Evolutionary conservation across 108 stramenopile species (phyloP).

Genomic region (Nitzschia sp.): DNA sequence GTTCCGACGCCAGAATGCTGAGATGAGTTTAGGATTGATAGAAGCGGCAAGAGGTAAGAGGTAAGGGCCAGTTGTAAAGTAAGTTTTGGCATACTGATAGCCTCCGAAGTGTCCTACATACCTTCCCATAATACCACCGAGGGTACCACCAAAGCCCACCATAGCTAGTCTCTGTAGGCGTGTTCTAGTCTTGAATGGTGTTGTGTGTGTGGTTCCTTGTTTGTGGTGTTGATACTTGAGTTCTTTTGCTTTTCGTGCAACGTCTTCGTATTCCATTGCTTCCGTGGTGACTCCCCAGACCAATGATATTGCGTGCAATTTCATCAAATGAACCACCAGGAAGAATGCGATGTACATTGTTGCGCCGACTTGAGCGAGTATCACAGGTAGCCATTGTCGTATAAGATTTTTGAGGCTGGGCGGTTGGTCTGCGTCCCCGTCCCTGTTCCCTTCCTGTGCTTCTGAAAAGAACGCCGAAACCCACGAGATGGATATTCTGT

Average conservation of each 20-base stretch:
- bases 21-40: neutral
- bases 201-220: neutral
- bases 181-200: conserved; percentile 25
- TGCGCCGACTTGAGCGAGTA: conserved; percentile 53
- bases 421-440: no score
- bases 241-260: conserved; percentile 47
- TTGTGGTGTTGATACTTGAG: conserved; percentile 16
- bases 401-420: neutral
- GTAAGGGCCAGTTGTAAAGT: no score
- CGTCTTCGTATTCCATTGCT: conserved; percentile 92
- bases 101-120: conserved; percentile 38
- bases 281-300: conserved; percentile 91
- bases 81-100: no score
- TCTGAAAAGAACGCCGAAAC: neutral
- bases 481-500: neutral
- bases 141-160: conserved; percentile 86
- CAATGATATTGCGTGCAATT: conserved; percentile 76
- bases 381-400: conserved; percentile 14
- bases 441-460: no score
- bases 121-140: conserved; percentile 86
- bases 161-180: conserved; percentile 72
- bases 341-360: conserved; percentile 84
- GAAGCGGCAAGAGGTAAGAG: no score
- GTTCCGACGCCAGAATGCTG: conserved; percentile 69
- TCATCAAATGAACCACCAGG: conserved; percentile 84